Conservation (phyloP, 1,284 basidiomycete genomes). For the Cutaneotrichosporon sp. region DNA sequence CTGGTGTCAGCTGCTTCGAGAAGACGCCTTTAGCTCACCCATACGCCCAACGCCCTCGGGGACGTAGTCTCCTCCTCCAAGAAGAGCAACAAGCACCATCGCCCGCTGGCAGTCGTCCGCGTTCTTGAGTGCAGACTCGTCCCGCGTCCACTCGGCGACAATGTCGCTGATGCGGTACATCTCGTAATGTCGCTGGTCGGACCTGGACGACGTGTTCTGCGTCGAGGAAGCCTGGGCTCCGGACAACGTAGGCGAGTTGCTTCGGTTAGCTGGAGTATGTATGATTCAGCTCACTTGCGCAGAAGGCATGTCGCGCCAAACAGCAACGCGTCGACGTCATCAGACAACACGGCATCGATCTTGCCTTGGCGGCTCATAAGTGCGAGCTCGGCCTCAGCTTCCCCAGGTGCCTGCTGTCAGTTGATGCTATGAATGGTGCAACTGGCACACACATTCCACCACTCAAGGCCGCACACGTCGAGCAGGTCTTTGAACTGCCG, state of each 20-base stretch:
- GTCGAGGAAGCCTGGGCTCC: slow-evolving; percentile 49
- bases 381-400: slow-evolving; percentile 95
- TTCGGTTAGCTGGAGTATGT: slow-evolving; percentile 41
- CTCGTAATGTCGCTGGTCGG: slow-evolving; percentile 66
- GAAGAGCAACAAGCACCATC: slow-evolving; percentile 78
- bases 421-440: neutral
- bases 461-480: slow-evolving; percentile 84
- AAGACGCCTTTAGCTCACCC: slow-evolving; percentile 28
- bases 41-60: slow-evolving; percentile 54
- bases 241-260: slow-evolving; percentile 69
- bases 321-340: slow-evolving; percentile 88
- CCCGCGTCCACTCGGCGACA: slow-evolving; percentile 26
- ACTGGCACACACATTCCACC: slow-evolving; percentile 63
- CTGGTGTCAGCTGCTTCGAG: slow-evolving; percentile 29
- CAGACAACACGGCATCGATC: slow-evolving; percentile 86
- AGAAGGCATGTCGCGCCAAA: slow-evolving; percentile 83
- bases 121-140: slow-evolving; percentile 32
- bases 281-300: slow-evolving; percentile 60
- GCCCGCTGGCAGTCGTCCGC: slow-evolving; percentile 64
- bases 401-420: slow-evolving; percentile 72
- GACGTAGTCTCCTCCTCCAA: slow-evolving; percentile 89
- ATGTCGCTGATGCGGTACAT: slow-evolving; percentile 64
- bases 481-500: slow-evolving; percentile 73
- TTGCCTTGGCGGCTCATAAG: slow-evolving; percentile 74
- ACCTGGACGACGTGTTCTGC: neutral